Evolutionary conservation across 1,284 basidiomycete genomes (phyloP).

Genomic region (Cutaneotrichosporon daszewskae): DNA sequence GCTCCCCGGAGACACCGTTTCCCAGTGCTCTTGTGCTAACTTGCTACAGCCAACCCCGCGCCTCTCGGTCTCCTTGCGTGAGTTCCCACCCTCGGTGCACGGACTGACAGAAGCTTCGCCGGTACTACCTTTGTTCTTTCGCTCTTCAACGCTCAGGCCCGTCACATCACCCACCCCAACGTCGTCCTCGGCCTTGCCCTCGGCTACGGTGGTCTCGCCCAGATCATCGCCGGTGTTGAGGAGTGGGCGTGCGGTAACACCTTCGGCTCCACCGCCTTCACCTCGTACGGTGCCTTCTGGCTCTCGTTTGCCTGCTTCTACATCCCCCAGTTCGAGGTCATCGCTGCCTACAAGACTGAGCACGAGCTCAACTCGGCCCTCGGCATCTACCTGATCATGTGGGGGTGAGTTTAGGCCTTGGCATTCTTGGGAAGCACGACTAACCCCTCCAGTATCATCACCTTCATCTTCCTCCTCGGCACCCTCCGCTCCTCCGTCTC

Average conservation of each 20-base stretch:
- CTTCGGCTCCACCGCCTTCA: slow-evolving; percentile 63
- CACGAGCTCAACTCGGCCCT: slow-evolving; percentile 51
- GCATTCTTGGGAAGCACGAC: background rate
- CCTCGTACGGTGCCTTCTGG: slow-evolving; percentile 68
- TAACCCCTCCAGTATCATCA: slow-evolving; percentile 20
- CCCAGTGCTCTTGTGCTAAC: no score
- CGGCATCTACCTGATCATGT: slow-evolving; percentile 48
- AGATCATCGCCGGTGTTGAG: slow-evolving; percentile 55
- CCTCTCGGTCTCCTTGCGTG: slow-evolving; percentile 51
- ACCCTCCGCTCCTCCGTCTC: slow-evolving; percentile 17
- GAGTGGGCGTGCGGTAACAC: slow-evolving; percentile 66
- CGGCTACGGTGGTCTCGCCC: slow-evolving; percentile 74
- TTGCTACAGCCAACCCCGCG: slow-evolving; percentile 54
- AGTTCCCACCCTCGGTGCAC: slow-evolving; percentile 2
- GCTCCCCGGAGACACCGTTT: no score
- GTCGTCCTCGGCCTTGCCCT: slow-evolving; percentile 78
- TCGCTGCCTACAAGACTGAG: slow-evolving; percentile 38
- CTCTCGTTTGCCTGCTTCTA: slow-evolving; percentile 44
- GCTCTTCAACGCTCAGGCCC: slow-evolving; percentile 44
- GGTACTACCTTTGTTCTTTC: slow-evolving; percentile 55
- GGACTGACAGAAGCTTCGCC: slow-evolving; percentile 38
- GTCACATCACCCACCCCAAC: slow-evolving; percentile 55
- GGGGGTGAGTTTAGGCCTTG: slow-evolving; percentile 25
- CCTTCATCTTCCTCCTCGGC: slow-evolving; percentile 63
- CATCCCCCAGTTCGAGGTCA: slow-evolving; percentile 52